These are phyloP conservation scores for Clonostachys chloroleuca DNA, from an alignment of 2,329 filamentous ascomycete genomes.

Conservation along the genomic window DNA sequence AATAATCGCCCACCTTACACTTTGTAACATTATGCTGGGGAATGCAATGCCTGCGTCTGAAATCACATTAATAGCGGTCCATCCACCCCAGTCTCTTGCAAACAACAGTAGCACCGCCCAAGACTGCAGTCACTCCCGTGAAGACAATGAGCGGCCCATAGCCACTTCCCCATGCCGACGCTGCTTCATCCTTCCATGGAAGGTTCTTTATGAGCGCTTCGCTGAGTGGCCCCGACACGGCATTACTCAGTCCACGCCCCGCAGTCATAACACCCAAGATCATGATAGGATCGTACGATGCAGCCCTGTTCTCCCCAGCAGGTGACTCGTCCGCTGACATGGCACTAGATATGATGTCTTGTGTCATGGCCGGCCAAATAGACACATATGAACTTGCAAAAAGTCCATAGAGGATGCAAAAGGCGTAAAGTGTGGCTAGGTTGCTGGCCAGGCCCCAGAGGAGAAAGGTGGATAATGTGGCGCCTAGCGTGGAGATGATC, in stretches of 20 bases:
- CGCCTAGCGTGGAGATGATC: background rate
- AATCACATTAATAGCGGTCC: too few relatives aligned
- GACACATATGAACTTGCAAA: background rate
- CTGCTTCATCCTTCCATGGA: slow-evolving; percentile 1
- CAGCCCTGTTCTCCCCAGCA: background rate
- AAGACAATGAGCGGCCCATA: background rate
- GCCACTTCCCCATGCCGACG: background rate
- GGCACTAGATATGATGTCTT: background rate
- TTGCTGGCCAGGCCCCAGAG: background rate
- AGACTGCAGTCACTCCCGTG: background rate
- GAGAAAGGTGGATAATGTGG: background rate
- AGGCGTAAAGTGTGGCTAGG: background rate
- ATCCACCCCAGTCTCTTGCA: too few relatives aligned
- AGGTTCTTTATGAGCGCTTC: slow-evolving; percentile 39
- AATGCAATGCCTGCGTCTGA: too few relatives aligned
- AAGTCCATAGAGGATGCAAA: background rate
- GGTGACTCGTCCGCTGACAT: background rate
- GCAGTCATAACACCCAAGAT: slow-evolving; percentile 53
- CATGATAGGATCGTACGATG: slow-evolving; percentile 38
- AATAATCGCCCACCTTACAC: too few relatives aligned
- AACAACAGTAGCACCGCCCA: background rate
- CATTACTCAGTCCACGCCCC: slow-evolving; percentile 57
- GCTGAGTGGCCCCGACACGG: slow-evolving; percentile 52
- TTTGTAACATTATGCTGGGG: too few relatives aligned
- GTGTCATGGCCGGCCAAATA: background rate